Evolutionary conservation across 306 rosid species (phyloP).

Genomic region (Potentilla sterilis): DNA sequence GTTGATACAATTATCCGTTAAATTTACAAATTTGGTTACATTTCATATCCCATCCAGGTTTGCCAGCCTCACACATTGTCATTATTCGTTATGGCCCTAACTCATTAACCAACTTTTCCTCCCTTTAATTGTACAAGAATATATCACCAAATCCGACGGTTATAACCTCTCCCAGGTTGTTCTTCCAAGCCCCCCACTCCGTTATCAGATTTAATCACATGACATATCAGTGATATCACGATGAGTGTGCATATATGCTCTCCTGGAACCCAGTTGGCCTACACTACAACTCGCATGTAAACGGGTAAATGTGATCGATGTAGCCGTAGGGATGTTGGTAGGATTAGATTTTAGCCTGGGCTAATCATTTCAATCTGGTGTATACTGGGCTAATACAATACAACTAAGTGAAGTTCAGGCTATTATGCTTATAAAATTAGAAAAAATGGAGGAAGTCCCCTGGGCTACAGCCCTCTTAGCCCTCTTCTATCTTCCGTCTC

Average conservation of each 20-base stretch:
- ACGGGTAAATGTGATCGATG: neutral
- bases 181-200: slow-evolving; percentile 12
- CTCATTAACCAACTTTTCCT: neutral
- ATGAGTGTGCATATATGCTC: neutral
- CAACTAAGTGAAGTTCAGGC: too few species aligned
- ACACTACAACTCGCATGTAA: slow-evolving; percentile 31
- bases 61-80: slow-evolving; percentile 1
- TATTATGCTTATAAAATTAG: too few species aligned
- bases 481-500: too few species aligned
- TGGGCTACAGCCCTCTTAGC: too few species aligned
- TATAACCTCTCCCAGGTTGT: slow-evolving; percentile 25
- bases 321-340: too few species aligned
- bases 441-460: too few species aligned
- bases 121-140: neutral
- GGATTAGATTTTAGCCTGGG: too few species aligned
- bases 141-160: slow-evolving; percentile 19
- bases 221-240: slow-evolving; percentile 8
- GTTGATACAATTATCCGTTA: neutral
- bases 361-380: too few species aligned
- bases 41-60: neutral
- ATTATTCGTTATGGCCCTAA: slow-evolving; percentile 6
- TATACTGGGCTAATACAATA: too few species aligned
- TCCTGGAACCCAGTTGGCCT: slow-evolving; percentile 43
- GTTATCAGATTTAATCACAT: slow-evolving; percentile 26
- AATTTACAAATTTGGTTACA: neutral